Base-by-base conservation (phyloP, 2,329 filamentous ascomycete species). In the Exophiala phaeomuriformis region DNA sequence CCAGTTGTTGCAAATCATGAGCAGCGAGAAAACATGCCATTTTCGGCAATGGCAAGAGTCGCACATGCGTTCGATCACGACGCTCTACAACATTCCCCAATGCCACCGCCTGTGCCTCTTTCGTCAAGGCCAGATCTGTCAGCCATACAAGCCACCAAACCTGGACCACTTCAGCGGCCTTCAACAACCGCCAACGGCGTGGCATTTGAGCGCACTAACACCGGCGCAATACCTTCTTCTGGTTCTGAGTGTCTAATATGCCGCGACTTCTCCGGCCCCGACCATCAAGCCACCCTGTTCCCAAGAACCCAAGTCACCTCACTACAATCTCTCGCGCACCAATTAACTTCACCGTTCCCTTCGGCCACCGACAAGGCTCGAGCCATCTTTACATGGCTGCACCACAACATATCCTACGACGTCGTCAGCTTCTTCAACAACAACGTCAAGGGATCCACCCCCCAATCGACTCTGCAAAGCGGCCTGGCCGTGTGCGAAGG, bases 351-450 rank as follows among this genome's bases (percentile, higher is more conserved):
- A 3, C 85, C 86, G 0, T 96, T 97, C 65, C 71, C 82, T 0
- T 95, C 88, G 0, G 72, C 75, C 1, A 95, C 91, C 0, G 91
- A 97, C 69, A 96, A 96, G 72, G 91, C 93, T 2, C 80, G 93
- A 30, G 89, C 83, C 1, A 88, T 98, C 55, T 97, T 97, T 67
- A 88, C 87, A 1, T 98, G 93, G 93, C 82, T 90, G 39, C 91
- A 97, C 70, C 84, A 97, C 69, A 97, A 97, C 64, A 84, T 98
- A 53, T 78, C 77, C 44, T 98, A 97, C 67, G 88, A 97, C 66
- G 82, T 83, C 0, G 77, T 81, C 29, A 79, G 84, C 28, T 95
- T 96, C 72, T 94, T 94, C 65, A 80, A 77, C 52, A 80, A 83
- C 35, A 82, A 75, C 44, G 74, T 95, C 32, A 77, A 82, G 58